phyloP scores from a whole-genome alignment of 179 eudicot genomes.

The Actinidia arguta region DNA sequence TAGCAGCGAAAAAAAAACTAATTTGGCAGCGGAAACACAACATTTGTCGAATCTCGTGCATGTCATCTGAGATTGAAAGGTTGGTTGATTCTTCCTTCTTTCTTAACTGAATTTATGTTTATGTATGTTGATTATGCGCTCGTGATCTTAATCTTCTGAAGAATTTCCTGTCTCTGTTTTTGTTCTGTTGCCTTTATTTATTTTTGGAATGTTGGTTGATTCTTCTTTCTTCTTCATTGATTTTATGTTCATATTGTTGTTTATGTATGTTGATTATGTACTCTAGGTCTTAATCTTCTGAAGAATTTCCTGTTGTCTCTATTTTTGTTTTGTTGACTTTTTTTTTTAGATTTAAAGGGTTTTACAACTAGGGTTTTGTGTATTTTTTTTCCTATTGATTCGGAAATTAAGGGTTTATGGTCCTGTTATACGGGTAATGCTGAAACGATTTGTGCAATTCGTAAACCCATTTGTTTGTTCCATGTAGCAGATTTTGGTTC shows the following conservation, averaged over 20 bases:
- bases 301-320: neutral
- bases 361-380: constrained; percentile 1
- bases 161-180: too few species aligned
- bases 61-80: constrained; percentile 34
- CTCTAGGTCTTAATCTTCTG: neutral
- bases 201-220: constrained; percentile 38
- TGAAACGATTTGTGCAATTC: neutral
- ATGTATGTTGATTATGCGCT: neutral
- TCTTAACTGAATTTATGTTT: neutral
- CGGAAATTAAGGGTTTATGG: neutral
- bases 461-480: neutral
- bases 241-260: neutral
- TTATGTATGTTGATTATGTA: neutral
- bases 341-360: neutral
- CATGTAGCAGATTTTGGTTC: neutral
- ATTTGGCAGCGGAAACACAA: neutral
- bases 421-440: neutral
- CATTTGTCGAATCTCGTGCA: neutral
- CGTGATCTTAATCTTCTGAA: neutral
- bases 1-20: neutral
- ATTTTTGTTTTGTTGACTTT: neutral
- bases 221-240: neutral
- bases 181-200: too few species aligned
- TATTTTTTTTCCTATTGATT: neutral
- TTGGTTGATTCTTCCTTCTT: constrained; percentile 26